Evolutionary conservation across 2,329 filamentous ascomycete genomes (phyloP), one percentile per base, ranked within the genome.

Genomic region (Microcyclospora tardicrescens): DNA sequence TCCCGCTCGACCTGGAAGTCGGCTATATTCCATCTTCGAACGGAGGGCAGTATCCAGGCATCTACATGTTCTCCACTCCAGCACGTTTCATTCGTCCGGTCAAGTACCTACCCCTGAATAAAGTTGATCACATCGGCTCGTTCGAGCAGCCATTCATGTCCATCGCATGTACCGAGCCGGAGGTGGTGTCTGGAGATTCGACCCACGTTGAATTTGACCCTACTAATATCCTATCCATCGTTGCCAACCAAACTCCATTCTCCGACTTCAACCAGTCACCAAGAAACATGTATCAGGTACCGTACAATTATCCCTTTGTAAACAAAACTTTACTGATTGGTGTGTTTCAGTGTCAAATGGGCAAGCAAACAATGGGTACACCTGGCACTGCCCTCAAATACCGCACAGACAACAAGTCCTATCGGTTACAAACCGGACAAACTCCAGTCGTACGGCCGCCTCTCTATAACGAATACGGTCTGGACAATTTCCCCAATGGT

Each of bases 61-160:
- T 98, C 34, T 98, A 91, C 69, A 84, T 98, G 74, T 84, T 86
- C 49, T 91, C 87, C 2, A 75, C 84, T 38, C 72, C 85, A 3
- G 77, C 91, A 10, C 73, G 84, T 56, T 93, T 98, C 85, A 75
- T 89, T 42, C 74, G 91, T 43, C 87, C 89, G 2, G 84, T 93
- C 52, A 94, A 89, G 61, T 94, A 96, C 57, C 71, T 98, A 19
- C 81, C 87, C 3, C 70, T 94, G 3, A 82, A 84, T 43, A 84
- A 83, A 58, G 71, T 83, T 51, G 91, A 98, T 62, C 86, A 77
- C 46, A 82, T 98, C 28, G 91, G 91, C 9, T 83, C 91, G 0
- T 84, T 93, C 49, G 91, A 98, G 63, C 91, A 98, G 64, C 87
- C 89, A 0, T 96, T 91, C 67, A 95, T 98, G 89, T 86, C 86